phyloP scores from a whole-genome alignment of 2,329 filamentous ascomycete genomes.

The Cordyceps cicadae region DNA sequence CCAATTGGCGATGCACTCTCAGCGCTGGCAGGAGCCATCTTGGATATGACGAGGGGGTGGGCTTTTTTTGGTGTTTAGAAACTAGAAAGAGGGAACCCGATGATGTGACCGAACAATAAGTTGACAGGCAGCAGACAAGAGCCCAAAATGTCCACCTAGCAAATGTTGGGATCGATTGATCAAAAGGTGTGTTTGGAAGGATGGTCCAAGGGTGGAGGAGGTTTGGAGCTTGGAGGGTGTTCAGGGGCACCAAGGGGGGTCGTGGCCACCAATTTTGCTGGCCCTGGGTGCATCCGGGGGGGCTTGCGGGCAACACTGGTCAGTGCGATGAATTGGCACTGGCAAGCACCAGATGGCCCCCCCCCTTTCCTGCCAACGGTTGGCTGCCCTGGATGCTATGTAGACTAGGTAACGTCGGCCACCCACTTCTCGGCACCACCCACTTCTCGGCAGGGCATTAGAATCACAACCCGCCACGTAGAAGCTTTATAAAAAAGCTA shows the following conservation, averaged over 20 bases:
- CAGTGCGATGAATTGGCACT: conserved; percentile 11
- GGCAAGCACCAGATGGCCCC: conserved; percentile 11
- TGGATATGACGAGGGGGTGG: conserved; percentile 19
- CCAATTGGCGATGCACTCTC: conserved; percentile 62
- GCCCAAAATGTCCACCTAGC: conserved; percentile 8
- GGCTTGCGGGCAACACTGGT: conserved; percentile 12
- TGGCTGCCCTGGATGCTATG: neutral
- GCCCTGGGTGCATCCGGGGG: conserved; percentile 13
- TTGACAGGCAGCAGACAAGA: conserved; percentile 10
- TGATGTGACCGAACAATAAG: neutral
- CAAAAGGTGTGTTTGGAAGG: conserved; percentile 11
- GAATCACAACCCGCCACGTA: no score
- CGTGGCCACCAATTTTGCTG: conserved; percentile 13
- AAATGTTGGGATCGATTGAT: conserved; percentile 12
- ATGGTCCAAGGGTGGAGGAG: conserved; percentile 12
- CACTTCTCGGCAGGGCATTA: no score
- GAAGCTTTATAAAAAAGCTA: no score
- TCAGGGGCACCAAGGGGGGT: conserved; percentile 14
- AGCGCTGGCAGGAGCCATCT: conserved; percentile 50
- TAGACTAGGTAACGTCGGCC: no score
- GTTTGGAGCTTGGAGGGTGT: conserved; percentile 10
- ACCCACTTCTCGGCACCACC: no score
- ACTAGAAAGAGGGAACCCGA: neutral
- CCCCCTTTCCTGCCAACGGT: conserved; percentile 12
- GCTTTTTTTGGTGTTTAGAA: conserved; percentile 2